These are phyloP conservation scores for Leccinum obscurum DNA, from an alignment of 768 basidiomycete species.

Conservation along the genomic window DNA sequence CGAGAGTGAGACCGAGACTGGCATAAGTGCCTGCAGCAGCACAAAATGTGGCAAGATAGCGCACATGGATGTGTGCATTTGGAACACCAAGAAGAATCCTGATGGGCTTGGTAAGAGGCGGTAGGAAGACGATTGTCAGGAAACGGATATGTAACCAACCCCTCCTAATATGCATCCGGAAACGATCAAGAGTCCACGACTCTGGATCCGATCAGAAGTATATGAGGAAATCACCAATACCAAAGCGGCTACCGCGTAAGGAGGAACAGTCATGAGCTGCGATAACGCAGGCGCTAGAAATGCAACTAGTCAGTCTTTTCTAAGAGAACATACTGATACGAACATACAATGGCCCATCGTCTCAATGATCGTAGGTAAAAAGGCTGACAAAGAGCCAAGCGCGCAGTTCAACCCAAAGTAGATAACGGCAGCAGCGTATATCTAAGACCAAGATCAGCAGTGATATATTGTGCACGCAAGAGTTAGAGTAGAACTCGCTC, in stretches of 20 bases:
- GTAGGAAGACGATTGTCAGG: background rate
- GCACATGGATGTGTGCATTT: constrained; percentile 33
- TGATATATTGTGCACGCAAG: background rate
- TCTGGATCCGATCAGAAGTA: constrained; percentile 44
- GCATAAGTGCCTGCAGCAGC: constrained; percentile 38
- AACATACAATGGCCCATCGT: constrained; percentile 48
- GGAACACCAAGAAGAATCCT: constrained; percentile 37
- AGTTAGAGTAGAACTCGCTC: constrained; percentile 21
- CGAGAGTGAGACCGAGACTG: constrained; percentile 44
- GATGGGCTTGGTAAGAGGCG: background rate
- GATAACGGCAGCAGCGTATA: constrained; percentile 48
- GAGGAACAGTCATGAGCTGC: constrained; percentile 54
- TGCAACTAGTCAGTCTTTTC: constrained; percentile 1
- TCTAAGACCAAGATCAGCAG: constrained; percentile 18
- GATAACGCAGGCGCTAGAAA: constrained; percentile 42
- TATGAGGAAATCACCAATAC: constrained; percentile 39
- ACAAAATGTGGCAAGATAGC: constrained; percentile 48
- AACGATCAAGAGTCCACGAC: constrained; percentile 40
- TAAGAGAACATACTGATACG: background rate
- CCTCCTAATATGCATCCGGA: constrained; percentile 33
- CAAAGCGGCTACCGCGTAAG: constrained; percentile 46
- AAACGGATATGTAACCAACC: constrained; percentile 43
- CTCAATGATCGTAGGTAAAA: constrained; percentile 55
- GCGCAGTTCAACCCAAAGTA: constrained; percentile 51
- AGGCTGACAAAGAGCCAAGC: constrained; percentile 49